Conservation (phyloP, 148 eudicot genomes). For the Heliamphora exappendiculata region DNA sequence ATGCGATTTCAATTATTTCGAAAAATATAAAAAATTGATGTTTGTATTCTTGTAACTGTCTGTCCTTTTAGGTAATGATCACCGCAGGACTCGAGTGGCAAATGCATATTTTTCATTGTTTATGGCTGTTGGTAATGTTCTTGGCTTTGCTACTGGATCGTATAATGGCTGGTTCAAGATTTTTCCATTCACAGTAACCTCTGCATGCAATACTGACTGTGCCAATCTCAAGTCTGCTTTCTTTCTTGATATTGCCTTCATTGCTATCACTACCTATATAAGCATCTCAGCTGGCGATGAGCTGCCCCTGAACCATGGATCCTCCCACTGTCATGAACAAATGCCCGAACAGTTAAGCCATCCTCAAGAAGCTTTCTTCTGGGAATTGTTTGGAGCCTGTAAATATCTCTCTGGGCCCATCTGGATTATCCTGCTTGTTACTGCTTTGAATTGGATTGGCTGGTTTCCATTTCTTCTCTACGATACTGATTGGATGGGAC, state of each 20-base stretch:
- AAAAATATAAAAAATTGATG: slow-evolving; percentile 1
- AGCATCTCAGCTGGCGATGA: slow-evolving; percentile 69
- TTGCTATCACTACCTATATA: slow-evolving; percentile 59
- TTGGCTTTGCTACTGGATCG: slow-evolving; percentile 94
- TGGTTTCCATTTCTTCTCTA: slow-evolving; percentile 96
- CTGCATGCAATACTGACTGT: slow-evolving; percentile 63
- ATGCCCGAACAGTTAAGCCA: slow-evolving; percentile 31
- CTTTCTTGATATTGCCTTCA: slow-evolving; percentile 52
- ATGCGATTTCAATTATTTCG: background rate
- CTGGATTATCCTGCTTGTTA: slow-evolving; percentile 77
- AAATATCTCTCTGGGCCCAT: slow-evolving; percentile 64
- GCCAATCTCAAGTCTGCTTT: slow-evolving; percentile 96
- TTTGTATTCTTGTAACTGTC: background rate
- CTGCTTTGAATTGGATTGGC: slow-evolving; percentile 89
- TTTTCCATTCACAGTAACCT: slow-evolving; percentile 72
- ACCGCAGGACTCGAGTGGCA: slow-evolving; percentile 90
- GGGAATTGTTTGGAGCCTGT: slow-evolving; percentile 91
- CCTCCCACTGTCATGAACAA: slow-evolving; percentile 25
- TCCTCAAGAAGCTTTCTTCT: slow-evolving; percentile 81
- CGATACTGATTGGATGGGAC: slow-evolving; percentile 99
- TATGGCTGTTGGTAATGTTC: slow-evolving; percentile 94
- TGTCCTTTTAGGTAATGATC: slow-evolving; percentile 65
- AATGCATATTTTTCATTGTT: slow-evolving; percentile 93
- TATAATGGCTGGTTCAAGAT: slow-evolving; percentile 69
- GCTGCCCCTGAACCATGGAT: slow-evolving; percentile 36